Evolutionary conservation across 148 eudicot genomes (phyloP).

Genomic region (Nepenthes gracilis): DNA sequence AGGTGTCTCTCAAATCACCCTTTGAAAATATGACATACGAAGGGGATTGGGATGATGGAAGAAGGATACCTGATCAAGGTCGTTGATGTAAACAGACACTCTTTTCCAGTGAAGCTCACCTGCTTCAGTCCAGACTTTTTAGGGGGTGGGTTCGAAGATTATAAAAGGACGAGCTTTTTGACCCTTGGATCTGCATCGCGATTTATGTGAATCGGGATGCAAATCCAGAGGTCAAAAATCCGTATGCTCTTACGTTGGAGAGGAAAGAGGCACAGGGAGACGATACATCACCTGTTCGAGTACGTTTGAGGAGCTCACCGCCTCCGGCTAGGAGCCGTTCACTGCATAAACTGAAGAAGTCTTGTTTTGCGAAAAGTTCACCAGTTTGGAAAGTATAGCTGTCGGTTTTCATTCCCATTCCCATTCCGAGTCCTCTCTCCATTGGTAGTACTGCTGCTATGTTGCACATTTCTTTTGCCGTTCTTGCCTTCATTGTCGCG

Average conservation of each 20-base stretch:
- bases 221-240: no score
- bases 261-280: neutral
- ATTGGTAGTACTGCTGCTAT: conserved; percentile 58
- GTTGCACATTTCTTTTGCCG: conserved; percentile 68
- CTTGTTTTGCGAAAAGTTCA: conserved; percentile 36
- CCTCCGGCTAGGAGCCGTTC: conserved; percentile 67
- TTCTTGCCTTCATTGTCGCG: conserved; percentile 78
- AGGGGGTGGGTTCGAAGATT: no score
- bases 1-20: neutral
- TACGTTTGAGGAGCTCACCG: conserved; percentile 73
- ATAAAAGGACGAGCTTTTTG: no score
- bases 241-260: no score
- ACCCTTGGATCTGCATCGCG: no score
- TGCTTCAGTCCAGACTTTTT: neutral
- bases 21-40: neutral
- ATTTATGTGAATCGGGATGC: no score
- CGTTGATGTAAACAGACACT: conserved; percentile 68
- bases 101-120: conserved; percentile 93
- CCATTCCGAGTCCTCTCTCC: conserved; percentile 23
- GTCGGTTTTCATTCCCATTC: conserved; percentile 9
- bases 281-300: conserved; percentile 48
- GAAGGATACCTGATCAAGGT: conserved; percentile 42
- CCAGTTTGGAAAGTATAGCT: conserved; percentile 13
- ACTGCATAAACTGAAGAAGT: conserved; percentile 46
- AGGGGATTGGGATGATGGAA: neutral